phyloP scores from a whole-genome alignment of 306 rosid genomes.

The Vachellia pachyceras region DNA sequence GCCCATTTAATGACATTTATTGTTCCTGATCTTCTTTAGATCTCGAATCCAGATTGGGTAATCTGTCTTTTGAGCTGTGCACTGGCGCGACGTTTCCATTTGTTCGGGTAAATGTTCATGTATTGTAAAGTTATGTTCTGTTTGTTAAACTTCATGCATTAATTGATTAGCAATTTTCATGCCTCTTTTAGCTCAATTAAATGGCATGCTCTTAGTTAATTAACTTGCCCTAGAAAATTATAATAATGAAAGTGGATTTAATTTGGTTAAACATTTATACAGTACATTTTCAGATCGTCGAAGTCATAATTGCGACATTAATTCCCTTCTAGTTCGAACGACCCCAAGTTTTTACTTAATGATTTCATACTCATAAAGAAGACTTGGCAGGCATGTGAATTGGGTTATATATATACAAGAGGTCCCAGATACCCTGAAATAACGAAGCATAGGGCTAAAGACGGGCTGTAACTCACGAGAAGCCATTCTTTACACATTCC shows the following conservation, averaged over 20 bases:
- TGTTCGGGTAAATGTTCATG: slow-evolving; percentile 9
- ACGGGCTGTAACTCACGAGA: not conserved
- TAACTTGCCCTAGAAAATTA: not conserved
- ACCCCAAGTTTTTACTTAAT: not conserved
- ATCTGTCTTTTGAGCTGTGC: not conserved
- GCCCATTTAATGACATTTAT: not conserved
- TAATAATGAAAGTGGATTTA: not conserved
- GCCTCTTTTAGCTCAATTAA: not conserved
- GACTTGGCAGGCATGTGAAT: not conserved
- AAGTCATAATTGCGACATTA: not conserved
- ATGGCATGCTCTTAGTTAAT: not conserved
- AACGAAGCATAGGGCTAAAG: not conserved
- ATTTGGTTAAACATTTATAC: not conserved
- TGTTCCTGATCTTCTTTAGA: not conserved
- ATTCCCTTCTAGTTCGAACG: not conserved
- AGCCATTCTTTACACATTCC: not conserved
- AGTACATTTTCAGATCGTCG: not conserved
- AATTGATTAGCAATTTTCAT: not conserved
- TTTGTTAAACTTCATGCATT: slow-evolving; percentile 6
- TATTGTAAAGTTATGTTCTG: not conserved
- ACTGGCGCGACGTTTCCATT: not conserved
- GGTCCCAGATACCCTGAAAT: not conserved
- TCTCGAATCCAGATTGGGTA: not conserved
- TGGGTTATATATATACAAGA: not conserved
- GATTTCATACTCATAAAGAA: not conserved